Evolutionary conservation across 495 filamentous ascomycete species (phyloP).

Genomic region (Xanthoparmelia taractica): DNA sequence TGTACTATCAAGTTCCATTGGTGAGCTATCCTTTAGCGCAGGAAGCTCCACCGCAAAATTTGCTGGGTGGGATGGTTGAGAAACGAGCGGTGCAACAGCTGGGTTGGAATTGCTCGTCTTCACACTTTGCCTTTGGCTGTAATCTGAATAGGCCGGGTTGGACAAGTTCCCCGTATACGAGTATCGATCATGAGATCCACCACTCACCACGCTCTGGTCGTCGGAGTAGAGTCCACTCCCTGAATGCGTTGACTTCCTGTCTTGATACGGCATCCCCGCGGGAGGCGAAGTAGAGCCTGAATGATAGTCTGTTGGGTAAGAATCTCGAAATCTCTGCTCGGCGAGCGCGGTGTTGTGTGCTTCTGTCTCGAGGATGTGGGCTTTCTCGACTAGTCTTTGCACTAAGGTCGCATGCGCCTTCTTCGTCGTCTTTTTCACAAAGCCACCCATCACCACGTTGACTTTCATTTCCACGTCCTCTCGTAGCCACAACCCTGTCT

Average conservation of each 20-base stretch:
- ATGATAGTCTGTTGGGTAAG: constrained; percentile 17
- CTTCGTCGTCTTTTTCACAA: constrained; percentile 69
- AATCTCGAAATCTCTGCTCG: constrained; percentile 15
- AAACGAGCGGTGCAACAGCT: not conserved
- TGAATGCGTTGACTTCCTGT: not conserved
- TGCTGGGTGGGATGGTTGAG: not conserved
- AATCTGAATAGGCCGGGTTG: constrained; percentile 3
- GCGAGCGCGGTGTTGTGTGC: constrained; percentile 19
- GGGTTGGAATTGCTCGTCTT: not conserved
- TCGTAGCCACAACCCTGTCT: constrained; percentile 60
- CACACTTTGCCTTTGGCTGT: not conserved
- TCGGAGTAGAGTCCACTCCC: constrained; percentile 1
- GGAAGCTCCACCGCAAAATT: constrained; percentile 12
- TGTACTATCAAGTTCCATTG: constrained; percentile 10
- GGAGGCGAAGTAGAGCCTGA: not conserved
- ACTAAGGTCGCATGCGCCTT: constrained; percentile 61
- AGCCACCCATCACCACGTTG: constrained; percentile 61
- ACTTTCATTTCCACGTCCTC: constrained; percentile 73
- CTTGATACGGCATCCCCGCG: not conserved
- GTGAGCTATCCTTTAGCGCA: not conserved
- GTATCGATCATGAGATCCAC: constrained; percentile 4
- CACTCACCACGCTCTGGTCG: constrained; percentile 1
- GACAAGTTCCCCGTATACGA: not conserved
- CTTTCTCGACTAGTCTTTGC: constrained; percentile 54
- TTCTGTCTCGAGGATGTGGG: constrained; percentile 31